Conservation (phyloP, 2,329 filamentous ascomycete genomes). For the Amylocarpus encephaloides region DNA sequence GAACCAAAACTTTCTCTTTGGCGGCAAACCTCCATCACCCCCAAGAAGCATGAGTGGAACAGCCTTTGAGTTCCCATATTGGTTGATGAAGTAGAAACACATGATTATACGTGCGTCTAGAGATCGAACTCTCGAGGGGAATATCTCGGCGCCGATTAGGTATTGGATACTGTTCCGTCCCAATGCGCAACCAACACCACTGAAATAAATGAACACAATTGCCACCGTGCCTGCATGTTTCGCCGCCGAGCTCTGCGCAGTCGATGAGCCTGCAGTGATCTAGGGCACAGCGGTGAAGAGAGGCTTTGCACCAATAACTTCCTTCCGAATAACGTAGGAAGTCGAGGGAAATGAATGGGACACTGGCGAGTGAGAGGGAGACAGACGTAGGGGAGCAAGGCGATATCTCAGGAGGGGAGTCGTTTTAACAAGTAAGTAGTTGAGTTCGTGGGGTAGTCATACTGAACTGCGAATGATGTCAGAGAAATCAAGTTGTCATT, state of each 20-base stretch:
- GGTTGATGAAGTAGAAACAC: slow-evolving; percentile 59
- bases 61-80: slow-evolving; percentile 70
- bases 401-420: no score
- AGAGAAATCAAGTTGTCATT: no score
- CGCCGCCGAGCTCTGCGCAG: slow-evolving; percentile 1
- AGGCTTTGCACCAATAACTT: no score
- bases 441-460: no score
- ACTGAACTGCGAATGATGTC: no score
- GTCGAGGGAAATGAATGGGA: no score
- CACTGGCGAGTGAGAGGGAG: no score
- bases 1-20: slow-evolving; percentile 40
- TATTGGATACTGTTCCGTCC: slow-evolving; percentile 47
- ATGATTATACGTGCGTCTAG: slow-evolving; percentile 24
- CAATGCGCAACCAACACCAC: slow-evolving; percentile 53
- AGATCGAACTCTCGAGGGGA: slow-evolving; percentile 26
- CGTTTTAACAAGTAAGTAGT: no score
- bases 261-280: background rate
- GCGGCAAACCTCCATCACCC: slow-evolving; percentile 20
- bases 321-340: no score
- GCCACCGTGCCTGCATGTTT: slow-evolving; percentile 35
- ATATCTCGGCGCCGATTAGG: slow-evolving; percentile 48
- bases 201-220: slow-evolving; percentile 67
- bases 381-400: no score
- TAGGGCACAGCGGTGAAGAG: slow-evolving; percentile 32
- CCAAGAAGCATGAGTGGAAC: slow-evolving; percentile 68